phyloP scores from a whole-genome alignment of 805 yeast genomes.

The Lipomyces sp. region DNA sequence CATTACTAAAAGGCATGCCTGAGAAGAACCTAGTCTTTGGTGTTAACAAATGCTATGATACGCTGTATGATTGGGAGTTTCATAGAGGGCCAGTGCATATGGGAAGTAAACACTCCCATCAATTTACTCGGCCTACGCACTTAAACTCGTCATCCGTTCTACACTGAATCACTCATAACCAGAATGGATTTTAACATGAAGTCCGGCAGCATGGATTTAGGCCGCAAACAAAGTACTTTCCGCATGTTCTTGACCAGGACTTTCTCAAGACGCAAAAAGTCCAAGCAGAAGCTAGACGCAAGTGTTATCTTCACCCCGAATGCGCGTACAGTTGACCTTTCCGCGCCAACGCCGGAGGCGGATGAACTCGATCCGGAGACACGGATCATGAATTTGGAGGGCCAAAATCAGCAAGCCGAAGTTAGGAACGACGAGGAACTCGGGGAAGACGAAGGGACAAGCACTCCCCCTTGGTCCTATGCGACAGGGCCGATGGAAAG shows the following conservation, averaged over 20 bases:
- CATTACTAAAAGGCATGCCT: not conserved
- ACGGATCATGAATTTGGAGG: not conserved
- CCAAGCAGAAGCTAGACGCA: constrained; percentile 7
- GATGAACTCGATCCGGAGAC: not conserved
- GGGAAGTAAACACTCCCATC: not conserved
- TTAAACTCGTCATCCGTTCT: not conserved
- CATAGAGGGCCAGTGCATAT: not conserved
- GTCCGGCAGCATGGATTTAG: not conserved
- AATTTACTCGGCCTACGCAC: not conserved
- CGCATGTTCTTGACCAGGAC: constrained; percentile 23
- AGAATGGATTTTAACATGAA: not conserved
- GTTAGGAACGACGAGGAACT: not conserved
- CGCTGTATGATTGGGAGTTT: not conserved
- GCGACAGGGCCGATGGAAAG: not conserved
- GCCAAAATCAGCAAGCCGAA: not conserved
- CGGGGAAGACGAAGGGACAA: not conserved
- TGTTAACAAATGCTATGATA: not conserved
- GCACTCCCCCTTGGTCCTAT: not conserved
- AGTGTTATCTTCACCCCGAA: not conserved
- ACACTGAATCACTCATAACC: not conserved
- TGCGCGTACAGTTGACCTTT: not conserved
- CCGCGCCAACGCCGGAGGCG: not conserved
- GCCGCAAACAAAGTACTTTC: not conserved
- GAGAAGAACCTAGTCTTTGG: too few species aligned
- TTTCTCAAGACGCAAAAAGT: constrained; percentile 16